A percentile compares a stretch with the other conserved stretches of the same genome.
Conservation (phyloP, 257 asterid species). For the Apocynum venetum region DNA sequence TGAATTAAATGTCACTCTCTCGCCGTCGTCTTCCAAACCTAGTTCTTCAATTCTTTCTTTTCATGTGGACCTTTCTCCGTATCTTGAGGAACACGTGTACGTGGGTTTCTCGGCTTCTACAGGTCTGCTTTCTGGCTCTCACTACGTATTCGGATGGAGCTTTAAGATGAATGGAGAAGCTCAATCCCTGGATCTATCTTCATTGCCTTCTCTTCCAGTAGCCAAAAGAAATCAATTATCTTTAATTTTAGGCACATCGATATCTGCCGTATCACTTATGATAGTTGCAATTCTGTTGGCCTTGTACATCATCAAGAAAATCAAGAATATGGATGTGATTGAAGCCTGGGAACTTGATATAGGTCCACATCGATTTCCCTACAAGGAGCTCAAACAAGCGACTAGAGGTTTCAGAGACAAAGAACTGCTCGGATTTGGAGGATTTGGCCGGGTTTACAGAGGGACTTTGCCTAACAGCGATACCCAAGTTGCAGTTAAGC, state of each 20-base stretch:
- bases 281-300: slow-evolving; percentile 22
- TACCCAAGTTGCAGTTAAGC: slow-evolving; percentile 56
- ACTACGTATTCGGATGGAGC: slow-evolving; percentile 75
- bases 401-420: slow-evolving; percentile 56
- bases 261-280: slow-evolving; percentile 30
- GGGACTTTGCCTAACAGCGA: slow-evolving; percentile 45
- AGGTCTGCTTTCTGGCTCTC: slow-evolving; percentile 63
- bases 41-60: slow-evolving; percentile 44
- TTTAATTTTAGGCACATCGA: slow-evolving; percentile 30
- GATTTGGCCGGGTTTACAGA: slow-evolving; percentile 68
- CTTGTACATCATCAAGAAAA: slow-evolving; percentile 28
- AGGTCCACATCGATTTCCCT: slow-evolving; percentile 65
- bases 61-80: slow-evolving; percentile 46
- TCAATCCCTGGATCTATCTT: slow-evolving; percentile 41
- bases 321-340: slow-evolving; percentile 48
- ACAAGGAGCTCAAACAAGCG: slow-evolving; percentile 56
- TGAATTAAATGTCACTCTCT: slow-evolving; percentile 50
- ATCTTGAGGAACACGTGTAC: slow-evolving; percentile 52
- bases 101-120: slow-evolving; percentile 92
- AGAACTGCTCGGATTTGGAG: slow-evolving; percentile 70
- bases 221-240: slow-evolving; percentile 16
- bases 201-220: slow-evolving; percentile 45
- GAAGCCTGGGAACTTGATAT: slow-evolving; percentile 67
- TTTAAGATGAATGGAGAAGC: slow-evolving; percentile 55
- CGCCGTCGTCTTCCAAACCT: slow-evolving; percentile 54